These are phyloP conservation scores for Fraxinus quadrangulata DNA, from an alignment of 257 asterid genomes.

Conservation along the genomic window DNA sequence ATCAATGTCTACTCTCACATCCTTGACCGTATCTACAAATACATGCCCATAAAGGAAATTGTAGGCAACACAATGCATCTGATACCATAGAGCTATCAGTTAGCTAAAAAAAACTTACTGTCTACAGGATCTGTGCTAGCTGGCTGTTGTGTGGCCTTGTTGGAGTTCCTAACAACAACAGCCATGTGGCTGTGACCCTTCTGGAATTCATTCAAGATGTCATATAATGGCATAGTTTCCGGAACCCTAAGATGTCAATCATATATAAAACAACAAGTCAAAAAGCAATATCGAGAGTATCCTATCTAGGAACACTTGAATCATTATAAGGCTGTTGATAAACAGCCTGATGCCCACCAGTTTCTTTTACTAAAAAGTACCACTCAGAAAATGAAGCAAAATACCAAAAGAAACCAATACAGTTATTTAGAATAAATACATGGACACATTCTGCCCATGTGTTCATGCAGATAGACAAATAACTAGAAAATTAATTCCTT, in stretches of 20 bases:
- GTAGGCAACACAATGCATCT: not conserved
- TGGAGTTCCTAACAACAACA: conserved; percentile 65
- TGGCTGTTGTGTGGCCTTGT: conserved; percentile 38
- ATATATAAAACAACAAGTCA: not conserved
- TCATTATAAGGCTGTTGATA: not conserved
- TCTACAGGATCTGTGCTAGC: conserved; percentile 31
- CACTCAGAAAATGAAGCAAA: too few relatives aligned
- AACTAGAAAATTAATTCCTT: too few relatives aligned
- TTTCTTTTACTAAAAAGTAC: too few relatives aligned
- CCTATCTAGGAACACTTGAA: not conserved
- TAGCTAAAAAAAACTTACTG: conserved; percentile 35
- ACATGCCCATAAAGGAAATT: not conserved
- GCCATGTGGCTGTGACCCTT: conserved; percentile 99
- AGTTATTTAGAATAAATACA: too few relatives aligned
- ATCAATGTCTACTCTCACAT: conserved; percentile 69
- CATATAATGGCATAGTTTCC: conserved; percentile 83
- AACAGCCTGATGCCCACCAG: not conserved
- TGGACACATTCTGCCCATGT: too few relatives aligned
- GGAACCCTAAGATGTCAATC: conserved; percentile 51
- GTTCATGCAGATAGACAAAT: too few relatives aligned
- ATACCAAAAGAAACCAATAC: too few relatives aligned
- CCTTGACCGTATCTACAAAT: conserved; percentile 46
- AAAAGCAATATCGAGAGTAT: conserved; percentile 14
- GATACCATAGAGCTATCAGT: not conserved
- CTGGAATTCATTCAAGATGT: conserved; percentile 92